Percentiles rank a stretch among this genome's conserved stretches.
phyloP scores from a whole-genome alignment of 257 asterid species.

The Gynochthodes officinalis region DNA sequence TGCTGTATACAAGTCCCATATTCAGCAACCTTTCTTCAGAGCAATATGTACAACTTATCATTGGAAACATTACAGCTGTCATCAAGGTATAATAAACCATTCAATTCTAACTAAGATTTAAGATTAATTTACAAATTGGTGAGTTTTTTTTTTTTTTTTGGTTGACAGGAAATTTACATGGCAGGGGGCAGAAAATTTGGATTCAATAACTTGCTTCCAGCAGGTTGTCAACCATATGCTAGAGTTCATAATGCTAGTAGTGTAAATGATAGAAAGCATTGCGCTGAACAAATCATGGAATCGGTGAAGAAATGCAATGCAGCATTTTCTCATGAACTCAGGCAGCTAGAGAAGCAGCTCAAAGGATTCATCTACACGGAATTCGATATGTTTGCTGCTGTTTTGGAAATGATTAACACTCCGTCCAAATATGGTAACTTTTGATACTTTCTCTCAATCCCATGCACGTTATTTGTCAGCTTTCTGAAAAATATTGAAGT shows the following conservation, averaged over 20 bases:
- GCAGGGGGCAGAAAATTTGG: constrained; percentile 35
- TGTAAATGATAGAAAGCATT: constrained; percentile 8
- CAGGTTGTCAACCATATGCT: constrained; percentile 19
- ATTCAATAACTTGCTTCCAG: constrained; percentile 16
- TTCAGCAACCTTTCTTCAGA: constrained; percentile 7
- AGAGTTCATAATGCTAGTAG: constrained; percentile 11
- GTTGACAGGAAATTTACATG: constrained; percentile 17
- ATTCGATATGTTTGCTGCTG: constrained; percentile 12
- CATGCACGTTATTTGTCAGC: too few species aligned
- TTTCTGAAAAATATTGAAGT: too few species aligned
- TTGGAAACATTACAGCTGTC: constrained; percentile 22
- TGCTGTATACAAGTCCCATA: constrained; percentile 24
- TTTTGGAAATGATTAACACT: constrained; percentile 14
- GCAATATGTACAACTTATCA: constrained; percentile 12
- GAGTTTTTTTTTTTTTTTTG: too few species aligned
- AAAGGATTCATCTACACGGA: constrained; percentile 18
- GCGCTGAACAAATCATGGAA: constrained; percentile 10
- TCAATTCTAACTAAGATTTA: too few species aligned
- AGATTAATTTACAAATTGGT: too few species aligned
- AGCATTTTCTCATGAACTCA: constrained; percentile 5
- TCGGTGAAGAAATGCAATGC: constrained; percentile 8
- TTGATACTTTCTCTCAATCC: too few species aligned
- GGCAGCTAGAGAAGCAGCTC: constrained; percentile 15
- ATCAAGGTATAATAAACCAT: constrained; percentile 8
- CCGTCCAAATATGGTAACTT: constrained; percentile 20